Conservation (phyloP, 768 basidiomycete species). For the Strobilomyces echinocephalus region DNA sequence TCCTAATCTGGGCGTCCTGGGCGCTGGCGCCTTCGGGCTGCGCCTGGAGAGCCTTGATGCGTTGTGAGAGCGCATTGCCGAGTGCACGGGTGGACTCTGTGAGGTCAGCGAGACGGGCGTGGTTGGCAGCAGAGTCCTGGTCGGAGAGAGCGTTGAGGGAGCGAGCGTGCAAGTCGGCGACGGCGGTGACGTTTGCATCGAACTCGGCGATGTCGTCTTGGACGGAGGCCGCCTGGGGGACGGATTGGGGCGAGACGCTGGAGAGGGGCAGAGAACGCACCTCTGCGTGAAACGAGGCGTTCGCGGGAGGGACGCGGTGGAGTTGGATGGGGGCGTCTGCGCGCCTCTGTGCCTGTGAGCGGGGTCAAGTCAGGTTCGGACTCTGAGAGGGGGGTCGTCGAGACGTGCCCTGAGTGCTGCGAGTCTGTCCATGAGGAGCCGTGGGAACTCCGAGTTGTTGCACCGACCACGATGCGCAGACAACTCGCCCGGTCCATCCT, state of each 20-base stretch:
- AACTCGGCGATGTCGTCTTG: slow-evolving; percentile 43
- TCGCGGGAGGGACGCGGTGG: slow-evolving; percentile 15
- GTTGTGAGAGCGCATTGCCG: slow-evolving; percentile 51
- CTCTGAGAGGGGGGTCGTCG: slow-evolving; percentile 33
- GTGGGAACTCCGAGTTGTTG: slow-evolving; percentile 10
- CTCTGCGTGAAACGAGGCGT: slow-evolving; percentile 31
- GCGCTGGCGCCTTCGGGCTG: slow-evolving; percentile 30
- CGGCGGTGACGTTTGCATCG: slow-evolving; percentile 41
- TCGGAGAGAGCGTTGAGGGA: slow-evolving; percentile 49
- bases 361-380: slow-evolving; percentile 15
- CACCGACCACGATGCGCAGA: slow-evolving; percentile 43
- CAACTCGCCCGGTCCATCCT: slow-evolving; percentile 77
- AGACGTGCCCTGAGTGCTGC: slow-evolving; percentile 74
- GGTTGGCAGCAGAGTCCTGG: slow-evolving; percentile 36
- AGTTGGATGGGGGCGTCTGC: slow-evolving; percentile 31
- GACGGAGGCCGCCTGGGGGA: slow-evolving; percentile 43
- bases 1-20: slow-evolving; percentile 45
- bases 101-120: slow-evolving; percentile 51
- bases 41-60: slow-evolving; percentile 54
- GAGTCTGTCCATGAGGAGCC: slow-evolving; percentile 52
- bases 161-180: slow-evolving; percentile 47
- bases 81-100: slow-evolving; percentile 56
- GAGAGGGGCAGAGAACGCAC: slow-evolving; percentile 7
- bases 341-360: slow-evolving; percentile 46
- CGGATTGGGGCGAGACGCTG: background rate